phyloP scores from a whole-genome alignment of 139 green algal species.

The Coccomyxa sp. region DNA sequence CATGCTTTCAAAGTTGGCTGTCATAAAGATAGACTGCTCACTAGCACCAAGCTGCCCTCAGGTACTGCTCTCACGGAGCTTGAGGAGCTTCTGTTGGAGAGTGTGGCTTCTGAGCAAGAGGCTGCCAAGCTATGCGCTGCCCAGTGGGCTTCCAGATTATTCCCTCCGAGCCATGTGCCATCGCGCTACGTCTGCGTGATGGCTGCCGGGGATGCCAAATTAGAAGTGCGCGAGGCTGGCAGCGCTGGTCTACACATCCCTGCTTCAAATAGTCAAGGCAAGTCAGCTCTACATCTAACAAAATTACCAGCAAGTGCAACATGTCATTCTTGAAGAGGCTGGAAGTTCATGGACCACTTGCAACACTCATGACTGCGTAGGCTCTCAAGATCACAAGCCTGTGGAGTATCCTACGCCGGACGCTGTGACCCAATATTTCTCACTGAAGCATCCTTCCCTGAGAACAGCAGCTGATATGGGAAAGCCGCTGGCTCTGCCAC shows the following conservation, averaged over 20 bases:
- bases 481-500: no score
- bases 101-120: slow-evolving; percentile 40
- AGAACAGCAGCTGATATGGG: no score
- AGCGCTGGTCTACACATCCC: slow-evolving; percentile 27
- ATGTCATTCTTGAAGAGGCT: no score
- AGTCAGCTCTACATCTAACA: neutral
- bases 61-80: slow-evolving; percentile 25
- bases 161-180: slow-evolving; percentile 57
- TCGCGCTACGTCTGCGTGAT: slow-evolving; percentile 58
- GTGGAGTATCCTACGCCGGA: no score
- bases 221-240: slow-evolving; percentile 45
- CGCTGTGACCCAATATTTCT: no score
- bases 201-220: slow-evolving; percentile 52
- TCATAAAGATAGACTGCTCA: no score
- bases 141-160: slow-evolving; percentile 78
- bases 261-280: slow-evolving; percentile 15
- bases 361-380: no score
- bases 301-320: neutral
- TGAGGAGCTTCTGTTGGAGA: slow-evolving; percentile 49
- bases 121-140: slow-evolving; percentile 57
- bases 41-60: no score
- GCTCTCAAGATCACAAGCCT: no score
- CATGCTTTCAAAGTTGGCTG: no score
- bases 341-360: no score
- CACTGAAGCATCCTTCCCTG: no score